Percentiles rank a stretch among this genome's conserved stretches.
phyloP scores from a whole-genome alignment of 441 rosid genomes.

The Jatropha multifida region DNA sequence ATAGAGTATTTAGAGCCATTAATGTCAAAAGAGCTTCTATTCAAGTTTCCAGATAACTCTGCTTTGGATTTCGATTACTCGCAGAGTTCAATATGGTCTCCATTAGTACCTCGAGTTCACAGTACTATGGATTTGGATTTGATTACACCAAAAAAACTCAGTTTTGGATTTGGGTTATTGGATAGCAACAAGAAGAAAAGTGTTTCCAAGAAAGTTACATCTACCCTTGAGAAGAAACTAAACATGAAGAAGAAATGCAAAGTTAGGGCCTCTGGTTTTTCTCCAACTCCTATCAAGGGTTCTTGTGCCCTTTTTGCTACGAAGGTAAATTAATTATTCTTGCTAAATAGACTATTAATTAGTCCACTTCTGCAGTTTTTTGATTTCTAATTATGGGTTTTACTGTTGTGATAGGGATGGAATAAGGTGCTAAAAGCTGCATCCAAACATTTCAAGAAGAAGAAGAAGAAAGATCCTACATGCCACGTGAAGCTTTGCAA shows the following conservation, averaged over 20 bases:
- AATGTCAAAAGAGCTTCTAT: conserved; percentile 69
- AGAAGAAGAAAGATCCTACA: conserved; percentile 38
- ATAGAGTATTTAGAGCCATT: conserved; percentile 70
- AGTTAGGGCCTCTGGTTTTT: conserved; percentile 24
- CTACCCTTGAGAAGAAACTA: conserved; percentile 25
- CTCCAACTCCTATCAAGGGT: conserved; percentile 38
- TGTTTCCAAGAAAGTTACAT: conserved; percentile 22
- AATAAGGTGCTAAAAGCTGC: conserved; percentile 65
- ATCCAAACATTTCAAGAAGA: conserved; percentile 68
- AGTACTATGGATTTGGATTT: conserved; percentile 37
- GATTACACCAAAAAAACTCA: conserved; percentile 33
- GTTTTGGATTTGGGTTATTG: conserved; percentile 28
- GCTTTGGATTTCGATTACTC: conserved; percentile 66
- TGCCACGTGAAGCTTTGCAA: conserved; percentile 50
- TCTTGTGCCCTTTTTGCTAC: conserved; percentile 42
- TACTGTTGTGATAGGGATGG: conserved; percentile 47
- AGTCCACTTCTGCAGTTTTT: no score
- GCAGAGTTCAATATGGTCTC: conserved; percentile 93
- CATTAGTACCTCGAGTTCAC: conserved; percentile 60
- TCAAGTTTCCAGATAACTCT: conserved; percentile 76
- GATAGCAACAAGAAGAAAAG: conserved; percentile 16
- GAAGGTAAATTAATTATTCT: conserved; percentile 37
- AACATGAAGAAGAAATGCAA: conserved; percentile 13
- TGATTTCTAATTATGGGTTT: background rate
- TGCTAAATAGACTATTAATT: background rate